Evolutionary conservation across 2,329 filamentous ascomycete genomes (phyloP).

Genomic region (Microcyclospora pomicola): DNA sequence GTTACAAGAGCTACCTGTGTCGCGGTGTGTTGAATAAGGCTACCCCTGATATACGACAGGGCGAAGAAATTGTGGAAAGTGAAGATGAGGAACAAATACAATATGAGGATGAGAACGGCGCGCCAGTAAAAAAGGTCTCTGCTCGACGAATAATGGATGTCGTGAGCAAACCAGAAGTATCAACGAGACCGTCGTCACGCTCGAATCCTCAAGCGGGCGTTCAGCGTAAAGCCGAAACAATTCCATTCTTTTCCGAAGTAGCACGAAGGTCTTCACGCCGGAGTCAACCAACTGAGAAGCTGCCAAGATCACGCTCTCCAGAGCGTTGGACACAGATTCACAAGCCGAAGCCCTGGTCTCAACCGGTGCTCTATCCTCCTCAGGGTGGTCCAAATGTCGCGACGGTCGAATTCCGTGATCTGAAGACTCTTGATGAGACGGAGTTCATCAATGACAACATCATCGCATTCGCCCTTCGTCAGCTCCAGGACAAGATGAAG

Average conservation of each 20-base stretch:
- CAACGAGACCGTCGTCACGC: conserved; percentile 4
- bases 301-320: conserved; percentile 4
- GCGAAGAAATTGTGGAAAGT: background rate
- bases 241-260: too few species aligned
- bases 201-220: too few species aligned
- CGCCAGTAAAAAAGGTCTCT: background rate
- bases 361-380: conserved; percentile 47
- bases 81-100: conserved; percentile 1
- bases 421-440: conserved; percentile 64
- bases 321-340: conserved; percentile 14
- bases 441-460: conserved; percentile 88
- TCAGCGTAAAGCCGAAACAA: too few species aligned
- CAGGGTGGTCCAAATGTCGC: conserved; percentile 44
- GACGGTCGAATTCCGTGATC: conserved; percentile 56
- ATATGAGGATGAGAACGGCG: background rate
- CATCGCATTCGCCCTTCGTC: conserved; percentile 70
- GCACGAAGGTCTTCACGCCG: too few species aligned
- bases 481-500: conserved; percentile 18
- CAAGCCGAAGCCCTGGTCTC: conserved; percentile 14
- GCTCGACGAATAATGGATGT: background rate
- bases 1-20: too few species aligned
- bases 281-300: background rate
- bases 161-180: conserved; percentile 4
- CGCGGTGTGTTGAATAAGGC: background rate
- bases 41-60: conserved; percentile 1